A percentile compares a stretch with the other conserved stretches of the same genome.
Evolutionary conservation across 345 rosid species (phyloP).

Genomic region (Eucalyptus lansdowneana): DNA sequence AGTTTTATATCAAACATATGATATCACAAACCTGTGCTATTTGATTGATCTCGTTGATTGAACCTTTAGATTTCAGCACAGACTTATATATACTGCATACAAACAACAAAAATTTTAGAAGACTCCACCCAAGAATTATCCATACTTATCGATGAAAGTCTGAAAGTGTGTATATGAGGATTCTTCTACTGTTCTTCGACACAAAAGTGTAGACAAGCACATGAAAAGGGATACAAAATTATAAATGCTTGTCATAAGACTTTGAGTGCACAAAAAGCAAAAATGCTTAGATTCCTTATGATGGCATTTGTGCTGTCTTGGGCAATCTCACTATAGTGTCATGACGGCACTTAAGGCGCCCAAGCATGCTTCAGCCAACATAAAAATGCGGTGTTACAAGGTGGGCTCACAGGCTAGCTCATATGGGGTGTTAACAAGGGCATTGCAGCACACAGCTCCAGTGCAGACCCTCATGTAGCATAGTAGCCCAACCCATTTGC

Average conservation of each 20-base stretch:
- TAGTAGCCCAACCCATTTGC: not conserved
- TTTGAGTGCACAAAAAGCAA: not conserved
- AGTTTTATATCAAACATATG: not conserved
- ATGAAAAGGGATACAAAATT: not conserved
- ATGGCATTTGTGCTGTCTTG: not conserved
- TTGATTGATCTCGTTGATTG: slow-evolving; percentile 81
- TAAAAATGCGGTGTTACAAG: not conserved
- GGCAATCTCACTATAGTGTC: not conserved
- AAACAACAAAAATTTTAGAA: not conserved
- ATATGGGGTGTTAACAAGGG: not conserved
- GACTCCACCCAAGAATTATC: not conserved
- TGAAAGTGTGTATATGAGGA: not conserved
- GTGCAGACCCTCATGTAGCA: not conserved
- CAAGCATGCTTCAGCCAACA: not conserved
- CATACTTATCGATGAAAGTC: not conserved
- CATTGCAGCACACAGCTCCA: not conserved
- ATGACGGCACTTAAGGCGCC: not conserved
- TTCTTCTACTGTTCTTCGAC: not conserved
- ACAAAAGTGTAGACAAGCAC: not conserved
- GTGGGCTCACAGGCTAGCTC: not conserved
- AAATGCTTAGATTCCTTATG: not conserved
- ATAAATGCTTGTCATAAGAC: not conserved
- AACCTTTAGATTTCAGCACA: slow-evolving; percentile 74
- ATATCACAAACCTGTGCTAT: slow-evolving; percentile 78
- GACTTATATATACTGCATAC: slow-evolving; percentile 70